Base-by-base conservation (phyloP, 1,284 basidiomycete genomes). In the Pseudomicrostroma phylloplanum region DNA sequence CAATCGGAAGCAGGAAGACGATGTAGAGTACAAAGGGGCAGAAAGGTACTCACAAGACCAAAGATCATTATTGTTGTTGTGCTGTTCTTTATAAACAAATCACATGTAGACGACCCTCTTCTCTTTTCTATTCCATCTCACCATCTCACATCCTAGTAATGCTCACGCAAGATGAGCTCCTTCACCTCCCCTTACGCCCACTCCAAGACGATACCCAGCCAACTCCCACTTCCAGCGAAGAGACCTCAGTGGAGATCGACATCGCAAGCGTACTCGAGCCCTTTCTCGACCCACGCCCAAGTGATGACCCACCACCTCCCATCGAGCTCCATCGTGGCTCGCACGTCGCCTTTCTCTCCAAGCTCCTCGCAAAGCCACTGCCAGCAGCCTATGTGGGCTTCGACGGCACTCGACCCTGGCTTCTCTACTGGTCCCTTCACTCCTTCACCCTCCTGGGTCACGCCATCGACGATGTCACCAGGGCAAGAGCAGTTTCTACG, bases 401-500 rank as follows among this genome's bases (percentile, higher is more conserved):
- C 56, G 77, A 79, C 58, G 61, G 70, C 17, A 78, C 76, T 40
- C 67, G 77, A 12, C 66, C 72, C n/a, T 79, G 77, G 77, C 63
- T 79, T 11, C 57, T 78, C 30, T 79, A 78, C 64, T 79, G 77
- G 77, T 66, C 72, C 54, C 41, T 70, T 12, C 77, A 79, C 46
- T 67, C 73, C 15, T 70, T 69, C 53, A 69, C 71, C 46, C 60
- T 79, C 15, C 67, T 80, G 15, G 70, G 69, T 8, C 58, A 66
- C 26, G 62, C 70, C 15, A 60, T 78, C 12, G 67, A 69, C 59
- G 57, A 67, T 2, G 57, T 49, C 17, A 19, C 62, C 26, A 63
- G 70, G 6, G 67, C 66, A 8, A 65, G 71, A 15, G 74, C 77
- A 36, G 74, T 78, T 30, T 60, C 69, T 0, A 79, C 79, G 17